Evolutionary conservation across 176 grass and related monocot genomes (phyloP), one percentile per base, ranked within the genome.

Genomic region (Luzula sylvatica): DNA sequence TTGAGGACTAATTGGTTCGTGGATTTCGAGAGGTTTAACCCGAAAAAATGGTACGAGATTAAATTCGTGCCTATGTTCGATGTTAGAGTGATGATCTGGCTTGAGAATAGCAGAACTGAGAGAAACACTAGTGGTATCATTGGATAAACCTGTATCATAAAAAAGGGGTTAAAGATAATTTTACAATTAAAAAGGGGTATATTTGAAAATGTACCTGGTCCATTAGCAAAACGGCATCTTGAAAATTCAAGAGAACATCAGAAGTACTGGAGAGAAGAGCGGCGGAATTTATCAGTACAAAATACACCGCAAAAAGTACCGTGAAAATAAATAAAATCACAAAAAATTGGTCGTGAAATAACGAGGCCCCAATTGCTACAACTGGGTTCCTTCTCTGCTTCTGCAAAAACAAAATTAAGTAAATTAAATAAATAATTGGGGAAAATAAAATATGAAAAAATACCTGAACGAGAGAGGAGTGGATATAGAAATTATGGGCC

Each of bases 301-400:
- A 86, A 50, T 98, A 86, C 59, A 98, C 93, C 22, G 90, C 52
- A 87, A 89, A 98, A 25, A 98, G 72, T 29, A 85, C 85, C 63
- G 86, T 92, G 71, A 92, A 98, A 56, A 98, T 83, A 52, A 87
- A 83, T 57, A 98, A 53, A 65, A 92, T 77, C 21, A 81, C 80
- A 71, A 92, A 86, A 72, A 98, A 78, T 52, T 98, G 93, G 53
- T 98, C 93, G 61, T 98, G 81, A 70, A 90, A 86, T 68, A 98
- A 74, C 30, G 92, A 46, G 7, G 75, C 81, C 15, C 89, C 64
- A 38, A 65, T 56, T 67, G 70, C 57, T 54, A 38, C 47, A 38
- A 47, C 58, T 7, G 58, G 55, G 50, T 50, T 92, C 73, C 68
- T 86, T 73, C 68, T 92, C 66, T 92, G 82, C 58, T 75, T 73